Percentiles rank a stretch among this genome's conserved stretches.
Evolutionary conservation across 2,329 filamentous ascomycete species (phyloP).

Genomic region (Diplodia corticola): DNA sequence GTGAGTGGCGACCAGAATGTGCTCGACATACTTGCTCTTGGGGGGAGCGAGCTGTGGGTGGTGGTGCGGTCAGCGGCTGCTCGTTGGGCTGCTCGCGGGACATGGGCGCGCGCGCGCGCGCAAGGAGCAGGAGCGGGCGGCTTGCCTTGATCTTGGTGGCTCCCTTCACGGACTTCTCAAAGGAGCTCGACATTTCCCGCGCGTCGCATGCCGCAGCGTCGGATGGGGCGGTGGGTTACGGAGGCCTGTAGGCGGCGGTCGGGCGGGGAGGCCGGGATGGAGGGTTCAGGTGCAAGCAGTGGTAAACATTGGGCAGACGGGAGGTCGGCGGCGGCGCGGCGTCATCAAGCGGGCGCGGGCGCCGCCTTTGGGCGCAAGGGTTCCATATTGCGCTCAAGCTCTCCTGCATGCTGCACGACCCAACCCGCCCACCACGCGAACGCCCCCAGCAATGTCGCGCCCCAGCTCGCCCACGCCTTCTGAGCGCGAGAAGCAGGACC

Average conservation of each 20-base stretch:
- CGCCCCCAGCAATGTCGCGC: conserved; percentile 31
- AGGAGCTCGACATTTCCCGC: conserved; percentile 72
- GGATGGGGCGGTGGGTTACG: neutral
- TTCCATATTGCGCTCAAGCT: neutral
- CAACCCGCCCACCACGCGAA: conserved; percentile 4
- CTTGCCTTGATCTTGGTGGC: conserved; percentile 93
- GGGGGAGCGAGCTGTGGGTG: conserved; percentile 77
- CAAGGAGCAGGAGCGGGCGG: conserved; percentile 18
- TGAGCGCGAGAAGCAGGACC: conserved; percentile 57
- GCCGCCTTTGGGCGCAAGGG: conserved; percentile 5
- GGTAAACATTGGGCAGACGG: conserved; percentile 14
- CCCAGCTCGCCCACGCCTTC: conserved; percentile 50
- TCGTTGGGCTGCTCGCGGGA: conserved; percentile 24
- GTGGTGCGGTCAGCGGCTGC: conserved; percentile 26
- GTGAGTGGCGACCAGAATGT: conserved; percentile 93
- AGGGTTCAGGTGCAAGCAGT: conserved; percentile 4
- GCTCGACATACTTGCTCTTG: conserved; percentile 99
- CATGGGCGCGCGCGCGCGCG: conserved; percentile 2
- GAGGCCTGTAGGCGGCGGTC: neutral
- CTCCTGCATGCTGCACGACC: conserved; percentile 3
- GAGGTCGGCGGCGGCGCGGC: conserved; percentile 15
- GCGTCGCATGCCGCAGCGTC: conserved; percentile 24
- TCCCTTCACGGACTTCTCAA: conserved; percentile 99
- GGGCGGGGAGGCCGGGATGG: conserved; percentile 13
- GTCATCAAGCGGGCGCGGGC: conserved; percentile 15